phyloP scores from a whole-genome alignment of 179 eudicot genomes.

The Beta lomatogona region DNA sequence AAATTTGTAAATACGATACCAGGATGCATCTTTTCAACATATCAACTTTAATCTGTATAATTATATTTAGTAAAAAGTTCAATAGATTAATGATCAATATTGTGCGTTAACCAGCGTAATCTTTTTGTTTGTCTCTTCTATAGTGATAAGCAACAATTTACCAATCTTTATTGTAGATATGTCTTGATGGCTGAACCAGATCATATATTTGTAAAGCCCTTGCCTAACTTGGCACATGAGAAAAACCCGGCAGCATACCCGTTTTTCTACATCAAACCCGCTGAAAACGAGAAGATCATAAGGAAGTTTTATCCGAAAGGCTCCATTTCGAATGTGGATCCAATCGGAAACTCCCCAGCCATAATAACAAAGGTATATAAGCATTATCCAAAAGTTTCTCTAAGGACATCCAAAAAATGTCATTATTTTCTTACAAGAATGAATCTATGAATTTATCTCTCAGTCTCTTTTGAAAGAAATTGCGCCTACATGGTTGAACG shows the following conservation, averaged over 20 bases:
- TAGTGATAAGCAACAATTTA: neutral
- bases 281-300: conserved; percentile 45
- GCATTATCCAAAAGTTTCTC: neutral
- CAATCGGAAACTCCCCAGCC: conserved; percentile 81
- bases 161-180: conserved; percentile 41
- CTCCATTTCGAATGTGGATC: conserved; percentile 62
- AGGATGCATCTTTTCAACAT: neutral
- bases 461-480: conserved; percentile 64
- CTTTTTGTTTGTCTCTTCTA: too few relatives aligned
- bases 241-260: conserved; percentile 55
- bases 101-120: neutral
- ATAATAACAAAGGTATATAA: conserved; percentile 55
- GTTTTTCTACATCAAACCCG: conserved; percentile 74
- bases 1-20: too few relatives aligned
- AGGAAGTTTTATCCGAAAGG: conserved; percentile 67
- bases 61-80: too few relatives aligned
- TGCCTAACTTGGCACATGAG: conserved; percentile 58
- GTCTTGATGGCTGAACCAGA: conserved; percentile 81
- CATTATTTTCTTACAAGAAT: neutral
- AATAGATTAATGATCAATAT: too few relatives aligned
- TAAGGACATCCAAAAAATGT: neutral
- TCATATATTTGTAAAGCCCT: conserved; percentile 63
- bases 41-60: neutral
- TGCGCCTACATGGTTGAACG: conserved; percentile 84
- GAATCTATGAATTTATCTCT: too few relatives aligned